Conservation (phyloP, 192 early-diverging fungal genomes). For the Coemansia furcata region DNA sequence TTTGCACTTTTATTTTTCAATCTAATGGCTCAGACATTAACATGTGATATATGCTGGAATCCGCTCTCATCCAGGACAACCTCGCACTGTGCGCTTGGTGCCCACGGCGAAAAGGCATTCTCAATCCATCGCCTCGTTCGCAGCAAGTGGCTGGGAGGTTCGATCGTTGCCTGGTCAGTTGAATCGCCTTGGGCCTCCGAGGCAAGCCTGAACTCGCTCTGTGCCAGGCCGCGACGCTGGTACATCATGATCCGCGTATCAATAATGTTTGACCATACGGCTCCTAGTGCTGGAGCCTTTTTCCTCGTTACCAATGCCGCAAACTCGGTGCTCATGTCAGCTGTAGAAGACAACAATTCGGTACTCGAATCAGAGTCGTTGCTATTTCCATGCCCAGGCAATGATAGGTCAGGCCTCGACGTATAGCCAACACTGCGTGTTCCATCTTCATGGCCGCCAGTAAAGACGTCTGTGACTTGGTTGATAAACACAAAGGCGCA, state of each 20-base stretch:
- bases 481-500: slow-evolving; percentile 77
- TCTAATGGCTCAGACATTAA: background rate
- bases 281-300: slow-evolving; percentile 70
- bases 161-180: background rate
- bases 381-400: background rate
- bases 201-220: slow-evolving; percentile 1
- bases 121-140: slow-evolving; percentile 43
- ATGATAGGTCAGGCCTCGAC: background rate
- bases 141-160: slow-evolving; percentile 11
- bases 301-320: background rate
- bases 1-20: background rate
- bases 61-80: slow-evolving; percentile 29
- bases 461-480: slow-evolving; percentile 67
- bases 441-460: background rate
- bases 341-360: slow-evolving; percentile 23
- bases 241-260: slow-evolving; percentile 64
- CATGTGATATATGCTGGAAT: slow-evolving; percentile 10
- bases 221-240: slow-evolving; percentile 29
- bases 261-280: slow-evolving; percentile 71
- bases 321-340: slow-evolving; percentile 12
- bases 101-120: slow-evolving; percentile 41
- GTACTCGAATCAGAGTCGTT: slow-evolving; percentile 4
- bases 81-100: slow-evolving; percentile 32
- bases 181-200: background rate
- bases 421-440: background rate